Base-by-base conservation (phyloP, 257 asterid genomes). In the Solanum okadae region DNA sequence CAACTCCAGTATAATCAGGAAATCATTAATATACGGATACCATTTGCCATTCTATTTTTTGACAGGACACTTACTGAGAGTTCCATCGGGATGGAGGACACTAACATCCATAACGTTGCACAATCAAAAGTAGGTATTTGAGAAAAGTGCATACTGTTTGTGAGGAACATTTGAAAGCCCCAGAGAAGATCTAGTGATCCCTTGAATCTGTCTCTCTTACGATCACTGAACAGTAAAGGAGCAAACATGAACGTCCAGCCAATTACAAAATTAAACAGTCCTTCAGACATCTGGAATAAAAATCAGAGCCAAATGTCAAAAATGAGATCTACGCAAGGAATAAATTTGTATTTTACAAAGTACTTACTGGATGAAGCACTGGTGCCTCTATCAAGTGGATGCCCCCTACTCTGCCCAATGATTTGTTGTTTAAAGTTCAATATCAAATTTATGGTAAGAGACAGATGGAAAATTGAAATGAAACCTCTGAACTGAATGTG, bases 161-260 rank as follows among this genome's bases (percentile, higher is more conserved):
- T 97, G 88, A 97, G 99, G 94, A 97, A 94, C 98, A 92, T 93
- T 91, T 97, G 99, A 84, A 95, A 77, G 68, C 98, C 93, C 99
- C 99, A 97, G 4, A 97, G 88, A 59, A 95, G 89, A 84, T 94
- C 99, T 37, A 96, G 91, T 4, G 99, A 96, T 82, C 98, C 98
- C 86, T 90, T 94, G 87, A 82, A 95, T 88, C 94, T 92, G 91
- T 91, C 94, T 90, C 98, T 95, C 92, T 90, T 92, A 87, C 87
- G 90, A 89, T 97, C 99, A 12, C 98, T 96, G 91, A 92, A 97
- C 31, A 97, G 93, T 97, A 97, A 88, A 76, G 99, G 99, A 78
- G 98, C 96, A 91, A 94, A 96, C 94, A 95, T 90, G 88, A 94
- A 90, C 33, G 99, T 97, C 99, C 99, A 97, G 70, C 94, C 99